Evolutionary conservation across 768 basidiomycete genomes (phyloP).

Genomic region (Leccinum broughii): DNA sequence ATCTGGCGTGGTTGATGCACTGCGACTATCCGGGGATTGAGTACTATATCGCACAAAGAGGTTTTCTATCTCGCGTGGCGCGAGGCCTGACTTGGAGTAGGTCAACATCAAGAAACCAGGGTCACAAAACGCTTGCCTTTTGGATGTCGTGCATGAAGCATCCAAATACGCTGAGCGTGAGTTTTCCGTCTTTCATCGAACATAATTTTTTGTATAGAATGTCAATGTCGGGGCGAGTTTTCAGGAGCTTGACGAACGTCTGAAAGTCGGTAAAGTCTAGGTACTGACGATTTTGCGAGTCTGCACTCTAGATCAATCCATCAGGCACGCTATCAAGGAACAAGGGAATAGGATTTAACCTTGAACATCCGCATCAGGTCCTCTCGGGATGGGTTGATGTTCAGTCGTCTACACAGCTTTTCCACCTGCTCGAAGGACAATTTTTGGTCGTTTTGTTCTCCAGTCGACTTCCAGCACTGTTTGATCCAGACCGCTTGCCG

Average conservation of each 20-base stretch:
- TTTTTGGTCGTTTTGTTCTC: conserved; percentile 58
- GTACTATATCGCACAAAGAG: conserved; percentile 40
- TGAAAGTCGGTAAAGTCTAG: conserved; percentile 83
- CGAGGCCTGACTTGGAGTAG: conserved; percentile 36
- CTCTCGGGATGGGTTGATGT: conserved; percentile 55
- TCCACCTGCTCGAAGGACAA: conserved; percentile 73
- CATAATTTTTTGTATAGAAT: conserved; percentile 52
- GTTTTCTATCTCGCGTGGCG: conserved; percentile 33
- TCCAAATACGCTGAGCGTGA: conserved; percentile 44
- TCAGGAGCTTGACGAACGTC: conserved; percentile 77
- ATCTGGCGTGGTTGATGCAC: conserved; percentile 2
- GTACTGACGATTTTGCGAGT: conserved; percentile 51
- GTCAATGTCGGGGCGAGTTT: conserved; percentile 82
- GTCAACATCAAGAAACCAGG: conserved; percentile 13
- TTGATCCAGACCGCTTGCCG: conserved; percentile 75
- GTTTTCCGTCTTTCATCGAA: conserved; percentile 29
- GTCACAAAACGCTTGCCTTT: conserved; percentile 38
- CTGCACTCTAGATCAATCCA: conserved; percentile 52
- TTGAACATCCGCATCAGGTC: conserved; percentile 60
- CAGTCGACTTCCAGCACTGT: conserved; percentile 79
- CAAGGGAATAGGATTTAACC: conserved; percentile 7
- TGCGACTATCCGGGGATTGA: neutral
- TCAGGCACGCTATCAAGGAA: neutral
- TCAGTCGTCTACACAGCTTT: conserved; percentile 67
- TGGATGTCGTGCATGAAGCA: conserved; percentile 54